Conservation (phyloP, 805 yeast genomes). For the Torulaspora franciscae region DNA sequence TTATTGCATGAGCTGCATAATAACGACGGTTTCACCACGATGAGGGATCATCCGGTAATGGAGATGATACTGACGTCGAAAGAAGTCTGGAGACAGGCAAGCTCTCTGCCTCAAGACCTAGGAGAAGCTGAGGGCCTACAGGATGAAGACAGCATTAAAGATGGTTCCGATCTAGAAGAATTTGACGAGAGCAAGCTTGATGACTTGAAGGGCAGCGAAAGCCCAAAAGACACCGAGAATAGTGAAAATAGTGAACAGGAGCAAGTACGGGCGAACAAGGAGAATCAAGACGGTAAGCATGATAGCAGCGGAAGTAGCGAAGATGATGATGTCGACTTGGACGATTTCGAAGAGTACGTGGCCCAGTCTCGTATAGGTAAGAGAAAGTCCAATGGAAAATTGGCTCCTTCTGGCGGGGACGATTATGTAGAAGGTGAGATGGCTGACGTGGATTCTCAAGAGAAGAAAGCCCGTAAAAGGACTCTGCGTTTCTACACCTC, state of each 20-base stretch:
- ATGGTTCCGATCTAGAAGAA: constrained; percentile 15
- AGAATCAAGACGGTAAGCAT: constrained; percentile 17
- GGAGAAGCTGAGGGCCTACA: constrained; percentile 27
- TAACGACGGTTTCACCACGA: constrained; percentile 51
- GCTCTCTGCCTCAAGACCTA: constrained; percentile 41
- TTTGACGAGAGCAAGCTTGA: constrained; percentile 20
- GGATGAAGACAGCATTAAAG: constrained; percentile 14
- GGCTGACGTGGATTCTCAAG: constrained; percentile 82
- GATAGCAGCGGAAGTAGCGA: constrained; percentile 28
- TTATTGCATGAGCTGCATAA: constrained; percentile 52
- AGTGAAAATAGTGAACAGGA: constrained; percentile 13
- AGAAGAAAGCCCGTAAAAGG: constrained; percentile 71
- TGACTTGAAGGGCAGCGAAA: constrained; percentile 23
- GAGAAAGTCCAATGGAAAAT: constrained; percentile 19
- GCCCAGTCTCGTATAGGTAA: constrained; percentile 47
- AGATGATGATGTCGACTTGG: constrained; percentile 30
- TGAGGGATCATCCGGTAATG: constrained; percentile 91
- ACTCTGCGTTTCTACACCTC: constrained; percentile 94
- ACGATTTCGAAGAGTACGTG: constrained; percentile 48
- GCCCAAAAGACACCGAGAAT: constrained; percentile 13
- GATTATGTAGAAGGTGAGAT: constrained; percentile 69
- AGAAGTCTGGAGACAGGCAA: constrained; percentile 87
- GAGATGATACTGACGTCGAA: constrained; percentile 73
- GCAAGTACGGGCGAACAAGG: constrained; percentile 9
- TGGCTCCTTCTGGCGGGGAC: constrained; percentile 28